Evolutionary conservation across 768 basidiomycete species (phyloP).

Genomic region (Rhodotorula taiwanensis): DNA sequence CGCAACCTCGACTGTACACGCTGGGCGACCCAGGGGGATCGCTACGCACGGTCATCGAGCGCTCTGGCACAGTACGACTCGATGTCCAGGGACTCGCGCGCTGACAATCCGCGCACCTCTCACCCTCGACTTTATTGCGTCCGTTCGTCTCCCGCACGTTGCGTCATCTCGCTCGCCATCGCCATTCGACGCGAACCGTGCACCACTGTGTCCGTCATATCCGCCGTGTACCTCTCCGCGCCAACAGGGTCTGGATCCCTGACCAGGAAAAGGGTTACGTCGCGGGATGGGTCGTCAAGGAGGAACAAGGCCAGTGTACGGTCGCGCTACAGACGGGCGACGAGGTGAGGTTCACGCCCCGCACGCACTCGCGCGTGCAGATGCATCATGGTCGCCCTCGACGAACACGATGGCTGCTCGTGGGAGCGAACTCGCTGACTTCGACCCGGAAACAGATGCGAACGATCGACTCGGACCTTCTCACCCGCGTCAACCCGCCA

Average conservation of each 20-base stretch:
- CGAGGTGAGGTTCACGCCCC: conserved; percentile 9
- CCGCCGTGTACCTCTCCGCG: background rate
- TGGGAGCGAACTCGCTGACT: background rate
- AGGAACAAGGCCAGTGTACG: conserved; percentile 65
- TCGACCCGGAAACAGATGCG: conserved; percentile 7
- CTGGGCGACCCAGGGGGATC: background rate
- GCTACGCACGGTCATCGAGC: too few relatives aligned
- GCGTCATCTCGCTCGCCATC: background rate
- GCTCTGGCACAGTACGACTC: too few relatives aligned
- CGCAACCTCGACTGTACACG: background rate
- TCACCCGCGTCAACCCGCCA: conserved; percentile 40
- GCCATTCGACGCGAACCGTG: background rate
- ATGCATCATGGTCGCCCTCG: too few relatives aligned
- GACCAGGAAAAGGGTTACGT: conserved; percentile 88
- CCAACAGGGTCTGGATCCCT: conserved; percentile 80
- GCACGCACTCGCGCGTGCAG: too few relatives aligned
- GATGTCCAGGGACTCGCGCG: background rate
- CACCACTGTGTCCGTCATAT: background rate
- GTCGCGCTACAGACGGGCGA: conserved; percentile 56
- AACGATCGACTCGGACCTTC: conserved; percentile 15
- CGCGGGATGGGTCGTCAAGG: conserved; percentile 84
- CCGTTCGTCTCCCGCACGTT: background rate
- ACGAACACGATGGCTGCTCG: too few relatives aligned
- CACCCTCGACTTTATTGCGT: background rate
- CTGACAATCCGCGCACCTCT: background rate